These are phyloP conservation scores for Cladophialophora bantiana DNA, from an alignment of 2,329 filamentous ascomycete species.

Conservation along the genomic window DNA sequence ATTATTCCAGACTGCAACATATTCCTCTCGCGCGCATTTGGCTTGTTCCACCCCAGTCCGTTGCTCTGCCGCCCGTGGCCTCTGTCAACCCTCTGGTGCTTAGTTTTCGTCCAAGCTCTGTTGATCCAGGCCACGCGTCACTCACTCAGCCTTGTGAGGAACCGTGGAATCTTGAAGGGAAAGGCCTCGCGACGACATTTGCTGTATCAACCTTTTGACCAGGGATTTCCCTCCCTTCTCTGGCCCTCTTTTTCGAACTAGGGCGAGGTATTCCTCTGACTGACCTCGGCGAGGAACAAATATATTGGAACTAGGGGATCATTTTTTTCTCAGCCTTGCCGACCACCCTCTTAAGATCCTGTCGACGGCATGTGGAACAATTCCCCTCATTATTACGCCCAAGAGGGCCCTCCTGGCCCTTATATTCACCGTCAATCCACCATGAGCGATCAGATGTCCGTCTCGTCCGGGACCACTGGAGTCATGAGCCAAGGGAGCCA, in stretches of 20 bases:
- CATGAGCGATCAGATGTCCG: constrained; percentile 19
- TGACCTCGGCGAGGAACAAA: not conserved
- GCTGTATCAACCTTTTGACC: not conserved
- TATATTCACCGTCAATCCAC: constrained; percentile 9
- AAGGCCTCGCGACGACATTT: not conserved
- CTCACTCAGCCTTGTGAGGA: not conserved
- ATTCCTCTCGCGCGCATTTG: not conserved
- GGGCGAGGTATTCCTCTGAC: not conserved
- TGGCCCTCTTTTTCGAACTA: not conserved
- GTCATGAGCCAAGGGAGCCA: constrained; percentile 8
- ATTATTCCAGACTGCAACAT: too few species aligned
- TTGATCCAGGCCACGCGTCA: not conserved
- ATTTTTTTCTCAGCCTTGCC: not conserved
- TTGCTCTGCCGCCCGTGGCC: not conserved
- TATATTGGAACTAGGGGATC: not conserved
- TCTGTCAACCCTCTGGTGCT: not conserved
- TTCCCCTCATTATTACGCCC: not conserved
- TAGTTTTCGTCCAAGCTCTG: not conserved
- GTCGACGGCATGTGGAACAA: constrained; percentile 18
- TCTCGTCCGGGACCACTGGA: constrained; percentile 18
- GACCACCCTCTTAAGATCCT: not conserved
- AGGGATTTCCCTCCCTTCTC: not conserved
- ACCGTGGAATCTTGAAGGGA: not conserved
- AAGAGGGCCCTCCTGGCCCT: constrained; percentile 11
- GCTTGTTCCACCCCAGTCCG: not conserved